phyloP scores from a whole-genome alignment of 768 basidiomycete genomes.

The Psilocybe tampanensis region DNA sequence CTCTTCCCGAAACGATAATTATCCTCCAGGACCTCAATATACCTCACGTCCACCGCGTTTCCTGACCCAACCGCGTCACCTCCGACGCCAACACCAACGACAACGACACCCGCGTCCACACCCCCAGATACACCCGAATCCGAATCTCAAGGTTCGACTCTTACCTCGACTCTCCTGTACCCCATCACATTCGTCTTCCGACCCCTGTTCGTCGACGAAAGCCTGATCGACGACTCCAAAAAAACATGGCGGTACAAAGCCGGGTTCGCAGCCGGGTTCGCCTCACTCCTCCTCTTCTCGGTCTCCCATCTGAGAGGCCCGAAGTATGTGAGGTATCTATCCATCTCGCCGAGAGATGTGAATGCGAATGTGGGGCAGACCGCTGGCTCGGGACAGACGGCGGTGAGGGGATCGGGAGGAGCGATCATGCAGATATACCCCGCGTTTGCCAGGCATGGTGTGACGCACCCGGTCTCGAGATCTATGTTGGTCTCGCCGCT shows the following conservation, averaged over 20 bases:
- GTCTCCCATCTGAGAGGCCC: neutral
- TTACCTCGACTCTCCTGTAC: neutral
- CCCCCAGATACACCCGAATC: neutral
- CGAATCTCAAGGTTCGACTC: neutral
- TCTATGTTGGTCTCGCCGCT: slow-evolving; percentile 2
- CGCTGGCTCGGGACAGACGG: neutral
- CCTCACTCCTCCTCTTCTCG: neutral
- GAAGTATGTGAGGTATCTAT: neutral
- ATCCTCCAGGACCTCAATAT: slow-evolving; percentile 1
- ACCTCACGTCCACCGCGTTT: neutral
- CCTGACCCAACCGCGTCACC: neutral
- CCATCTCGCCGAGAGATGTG: neutral
- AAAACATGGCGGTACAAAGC: slow-evolving; percentile 1
- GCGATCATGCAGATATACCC: neutral
- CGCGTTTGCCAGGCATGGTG: neutral
- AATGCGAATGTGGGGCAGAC: neutral
- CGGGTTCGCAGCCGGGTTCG: neutral
- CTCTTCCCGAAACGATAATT: too few relatives aligned
- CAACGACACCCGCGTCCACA: too few relatives aligned
- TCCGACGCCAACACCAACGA: neutral
- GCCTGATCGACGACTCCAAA: neutral
- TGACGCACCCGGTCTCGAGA: neutral
- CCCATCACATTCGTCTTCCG: slow-evolving; percentile 11
- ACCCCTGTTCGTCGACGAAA: neutral
- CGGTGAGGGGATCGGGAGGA: neutral